Base-by-base conservation (phyloP, 768 basidiomycete genomes). In the Tricholoma bakamatsutake region DNA sequence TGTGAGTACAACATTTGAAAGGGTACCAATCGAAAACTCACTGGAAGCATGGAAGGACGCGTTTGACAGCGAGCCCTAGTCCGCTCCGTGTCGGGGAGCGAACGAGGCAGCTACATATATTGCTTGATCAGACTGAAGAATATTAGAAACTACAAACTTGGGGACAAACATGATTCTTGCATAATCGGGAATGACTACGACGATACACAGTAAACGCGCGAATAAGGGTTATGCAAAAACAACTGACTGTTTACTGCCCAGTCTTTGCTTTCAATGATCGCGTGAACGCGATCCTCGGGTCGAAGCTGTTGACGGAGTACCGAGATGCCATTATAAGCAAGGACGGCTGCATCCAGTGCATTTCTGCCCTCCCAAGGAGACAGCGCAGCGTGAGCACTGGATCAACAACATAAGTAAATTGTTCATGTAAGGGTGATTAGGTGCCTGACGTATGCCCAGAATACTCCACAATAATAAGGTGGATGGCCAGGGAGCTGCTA, bases 341-440 rank as follows among this genome's bases (percentile, higher is more conserved):
- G 76, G 4, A 93, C 87, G 13, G 90, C 90, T 0, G 93, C 93
- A 64, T 95, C 92, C 9, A 92, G 69, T 1, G 91, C 86, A 59
- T 93, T 93, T 57, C 75, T 77, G 1, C 90, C 91, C 66, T 92
- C 87, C 90, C 91, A 93, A 21, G 90, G 91, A 17, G 85, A 86
- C 21, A 87, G 72, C 1, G 83, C 84, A 3, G 88, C 88, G 64
- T 90, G 90, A 3, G 90, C 88, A 10, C 88, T 90, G 4, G 55
- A 2, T 8, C 17, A 35, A 33, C 28, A 24, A 57, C 3, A 50
- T 39, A 3, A 24, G 55, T 5, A 12, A 27, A n/a, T 27, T 54
- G 15, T 1, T 43, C 46, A 30, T 10, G n/a, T 2, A 52, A 52
- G 3, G 12, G 40, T 39, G 12, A 10, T 52, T 3, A 15, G 30